Conservation (phyloP, 495 filamentous ascomycete species). For the Xylaria flabelliformis region DNA sequence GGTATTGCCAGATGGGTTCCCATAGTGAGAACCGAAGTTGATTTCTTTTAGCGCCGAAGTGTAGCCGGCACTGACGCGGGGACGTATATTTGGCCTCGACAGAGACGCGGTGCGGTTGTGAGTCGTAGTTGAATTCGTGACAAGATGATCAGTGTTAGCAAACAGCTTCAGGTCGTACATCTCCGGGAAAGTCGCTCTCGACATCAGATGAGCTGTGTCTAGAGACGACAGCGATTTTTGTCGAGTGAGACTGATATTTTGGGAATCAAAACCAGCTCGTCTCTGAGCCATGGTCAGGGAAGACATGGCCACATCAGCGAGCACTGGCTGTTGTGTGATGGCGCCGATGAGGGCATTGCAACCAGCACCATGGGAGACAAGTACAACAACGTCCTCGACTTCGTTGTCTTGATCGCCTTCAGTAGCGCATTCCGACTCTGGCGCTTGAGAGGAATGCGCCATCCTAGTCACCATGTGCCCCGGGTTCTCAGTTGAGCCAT, state of each 20-base stretch:
- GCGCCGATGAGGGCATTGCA: slow-evolving; percentile 96
- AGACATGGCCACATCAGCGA: slow-evolving; percentile 87
- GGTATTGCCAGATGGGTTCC: slow-evolving; percentile 31
- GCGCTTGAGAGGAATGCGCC: slow-evolving; percentile 27
- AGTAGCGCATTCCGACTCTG: slow-evolving; percentile 36
- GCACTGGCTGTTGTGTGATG: slow-evolving; percentile 83
- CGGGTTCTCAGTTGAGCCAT: slow-evolving; percentile 61
- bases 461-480: slow-evolving; percentile 52
- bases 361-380: slow-evolving; percentile 97
- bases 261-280: slow-evolving; percentile 52
- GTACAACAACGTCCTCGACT: slow-evolving; percentile 78
- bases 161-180: slow-evolving; percentile 78
- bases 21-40: slow-evolving; percentile 40
- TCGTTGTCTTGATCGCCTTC: slow-evolving; percentile 61
- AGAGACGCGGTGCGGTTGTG: slow-evolving; percentile 33
- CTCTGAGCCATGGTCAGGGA: slow-evolving; percentile 89
- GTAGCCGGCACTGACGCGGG: slow-evolving; percentile 29
- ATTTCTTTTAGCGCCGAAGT: slow-evolving; percentile 32
- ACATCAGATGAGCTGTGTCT: slow-evolving; percentile 32
- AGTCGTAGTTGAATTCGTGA: slow-evolving; percentile 43
- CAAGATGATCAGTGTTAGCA: slow-evolving; percentile 80
- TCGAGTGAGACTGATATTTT: slow-evolving; percentile 27
- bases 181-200: slow-evolving; percentile 31
- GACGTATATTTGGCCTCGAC: slow-evolving; percentile 30
- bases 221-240: slow-evolving; percentile 39